Evolutionary conservation across 75 land plant genomes (phyloP), one percentile per base, ranked within the genome.

Genomic region (Ceratopteris richardii): DNA sequence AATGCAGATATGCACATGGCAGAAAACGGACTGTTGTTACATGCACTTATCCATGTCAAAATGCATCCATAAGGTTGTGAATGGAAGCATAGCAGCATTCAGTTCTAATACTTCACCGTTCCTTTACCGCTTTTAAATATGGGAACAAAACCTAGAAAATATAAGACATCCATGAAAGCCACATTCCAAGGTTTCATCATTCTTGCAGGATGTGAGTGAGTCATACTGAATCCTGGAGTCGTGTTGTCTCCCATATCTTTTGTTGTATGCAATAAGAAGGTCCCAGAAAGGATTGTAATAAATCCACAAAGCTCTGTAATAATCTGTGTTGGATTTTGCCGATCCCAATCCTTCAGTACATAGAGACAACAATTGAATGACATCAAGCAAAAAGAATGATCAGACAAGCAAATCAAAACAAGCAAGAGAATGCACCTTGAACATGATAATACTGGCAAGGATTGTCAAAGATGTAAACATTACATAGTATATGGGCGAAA

Each of bases 391-490:
- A 9, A 40, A 9, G 42, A 14, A 14, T 9, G 14, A 10, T 10
- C 42, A 40, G 14, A 40, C 9, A 40, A 40, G 14, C 42, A 10
- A 40, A 10, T 40, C 42, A 10, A 40, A 14, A 14, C 9, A 40
- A 40, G 14, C 42, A 40, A 40, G 42, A 9, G 42, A 5, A 46
- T 2, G 47, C 73, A 94, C 98, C 96, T 94, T 94, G 66, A 94
- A 94, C 98, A 94, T 94, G 44, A 94, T 94, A 16, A 90, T 79
- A 66, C 98, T 94, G 27, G 98, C 96, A 66, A 94, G 65, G 44
- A 94, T 94, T 17, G 98, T 89, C 7, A 94, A 67, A 18, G 98
- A 76, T 29, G 98, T 94, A 56, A 94, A 89, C 98, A 94, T 94
- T 17, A 85, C 93, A 69, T 86, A 94, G 54, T 94, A 94, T 47